Evolutionary conservation across 1,284 basidiomycete genomes (phyloP), one percentile per base, ranked within the genome.

Genomic region (Phlebopus sp.): DNA sequence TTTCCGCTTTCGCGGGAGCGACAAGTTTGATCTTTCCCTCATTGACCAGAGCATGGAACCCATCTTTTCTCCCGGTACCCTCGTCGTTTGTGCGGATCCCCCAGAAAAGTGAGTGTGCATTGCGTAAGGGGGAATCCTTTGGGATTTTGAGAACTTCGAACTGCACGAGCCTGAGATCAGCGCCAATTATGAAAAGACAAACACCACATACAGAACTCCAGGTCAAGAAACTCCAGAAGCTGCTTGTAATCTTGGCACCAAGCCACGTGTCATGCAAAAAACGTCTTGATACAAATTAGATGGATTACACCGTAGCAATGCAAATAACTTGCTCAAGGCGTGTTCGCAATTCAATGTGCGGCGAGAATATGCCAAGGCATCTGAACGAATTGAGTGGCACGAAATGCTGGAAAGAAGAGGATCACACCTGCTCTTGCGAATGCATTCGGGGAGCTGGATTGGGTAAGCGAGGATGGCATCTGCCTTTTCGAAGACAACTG

Each of bases 381-480:
- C 76, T 76, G 52, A 8, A 15, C 21, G 11, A 34, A 15, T 34
- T 6, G 8, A 30, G 5, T 4, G 21, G 23, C 49, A 31, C 15
- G 14, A n/a, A 25, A 27, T 25, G 15, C 14, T 17, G 4, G 13
- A 10, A n/a, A 8, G 6, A 39, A 9, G 11, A 32, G 14, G 29
- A 36, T 46, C 59, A 46, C 50, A 76, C 81, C 81, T 74, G 69
- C 82, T 82, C 56, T 77, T 79, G 39, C 77, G 64, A 27, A 77
- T 64, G 47, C 70, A 78, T 4, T 59, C 71, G 7, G 76, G 79
- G 14, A 78, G 60, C 0, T 75, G 68, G 0, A 59, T 57, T 0
- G 71, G 64, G 0, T 65, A 63, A 1, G 77, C 78, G 11, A 80
- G 37, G 49, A 75, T 67, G 0, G 69, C 67, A 44, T 82, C 79